phyloP scores from a whole-genome alignment of 2,329 filamentous ascomycete species.

The Didymella segeticola region DNA sequence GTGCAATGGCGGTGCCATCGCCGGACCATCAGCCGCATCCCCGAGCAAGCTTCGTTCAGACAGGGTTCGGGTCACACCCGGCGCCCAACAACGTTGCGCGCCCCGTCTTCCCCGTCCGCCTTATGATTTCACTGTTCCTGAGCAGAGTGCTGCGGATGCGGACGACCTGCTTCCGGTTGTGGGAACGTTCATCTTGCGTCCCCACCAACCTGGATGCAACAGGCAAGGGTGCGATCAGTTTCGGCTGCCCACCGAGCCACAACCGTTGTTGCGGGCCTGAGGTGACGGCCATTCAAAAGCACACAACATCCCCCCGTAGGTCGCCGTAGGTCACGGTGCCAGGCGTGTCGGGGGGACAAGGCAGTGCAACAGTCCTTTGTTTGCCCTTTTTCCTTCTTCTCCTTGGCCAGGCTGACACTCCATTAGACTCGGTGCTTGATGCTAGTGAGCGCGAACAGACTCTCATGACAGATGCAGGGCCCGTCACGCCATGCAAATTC shows the following conservation, averaged over 20 bases:
- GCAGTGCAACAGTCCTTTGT: slow-evolving; percentile 15
- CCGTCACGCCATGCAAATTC: slow-evolving; percentile 10
- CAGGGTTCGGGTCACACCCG: slow-evolving; percentile 20
- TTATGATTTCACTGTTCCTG: slow-evolving; percentile 27
- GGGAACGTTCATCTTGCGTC: slow-evolving; percentile 30
- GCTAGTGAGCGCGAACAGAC: not conserved
- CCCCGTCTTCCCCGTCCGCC: slow-evolving; percentile 38
- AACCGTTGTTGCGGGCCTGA: slow-evolving; percentile 12
- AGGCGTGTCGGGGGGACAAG: slow-evolving; percentile 8
- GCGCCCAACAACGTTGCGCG: slow-evolving; percentile 27
- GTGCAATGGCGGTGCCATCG: slow-evolving; percentile 15
- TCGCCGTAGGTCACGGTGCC: not conserved
- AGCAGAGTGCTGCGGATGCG: slow-evolving; percentile 28
- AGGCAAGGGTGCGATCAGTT: slow-evolving; percentile 11
- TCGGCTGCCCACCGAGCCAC: slow-evolving; percentile 5
- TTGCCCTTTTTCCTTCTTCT: slow-evolving; percentile 5
- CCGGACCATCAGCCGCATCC: slow-evolving; percentile 13
- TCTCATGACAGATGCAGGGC: slow-evolving; percentile 7
- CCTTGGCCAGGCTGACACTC: slow-evolving; percentile 8
- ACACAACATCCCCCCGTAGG: not conserved
- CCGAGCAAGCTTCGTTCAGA: slow-evolving; percentile 19
- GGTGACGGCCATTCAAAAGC: slow-evolving; percentile 13
- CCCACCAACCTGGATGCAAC: slow-evolving; percentile 22
- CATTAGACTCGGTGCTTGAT: slow-evolving; percentile 1
- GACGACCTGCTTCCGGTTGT: slow-evolving; percentile 22